phyloP scores from a whole-genome alignment of 1,284 basidiomycete species.

The Tremellales sp. region DNA sequence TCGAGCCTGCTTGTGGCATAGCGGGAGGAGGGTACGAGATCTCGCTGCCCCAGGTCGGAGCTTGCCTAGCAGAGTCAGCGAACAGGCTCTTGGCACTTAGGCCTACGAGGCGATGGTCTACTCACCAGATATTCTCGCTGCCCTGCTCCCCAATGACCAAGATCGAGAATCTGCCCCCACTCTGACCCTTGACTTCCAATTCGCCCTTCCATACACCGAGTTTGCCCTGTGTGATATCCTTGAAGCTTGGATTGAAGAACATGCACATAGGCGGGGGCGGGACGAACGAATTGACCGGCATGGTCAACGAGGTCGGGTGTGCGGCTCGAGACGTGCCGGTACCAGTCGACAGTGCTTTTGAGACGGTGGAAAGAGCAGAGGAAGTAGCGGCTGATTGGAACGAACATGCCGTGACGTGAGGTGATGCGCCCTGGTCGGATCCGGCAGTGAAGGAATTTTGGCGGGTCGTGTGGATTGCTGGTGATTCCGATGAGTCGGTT shows the following conservation, averaged over 20 bases:
- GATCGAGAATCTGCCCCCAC: constrained; percentile 39
- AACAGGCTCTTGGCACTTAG: no score
- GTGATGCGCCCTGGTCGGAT: constrained; percentile 9
- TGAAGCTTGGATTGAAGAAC: constrained; percentile 43
- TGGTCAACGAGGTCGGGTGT: constrained; percentile 20
- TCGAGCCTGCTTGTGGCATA: constrained; percentile 12
- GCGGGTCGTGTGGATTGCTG: constrained; percentile 7
- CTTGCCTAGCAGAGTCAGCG: no score
- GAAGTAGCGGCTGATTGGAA: constrained; percentile 3
- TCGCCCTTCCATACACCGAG: constrained; percentile 45
- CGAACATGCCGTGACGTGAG: constrained; percentile 11
- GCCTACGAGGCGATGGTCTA: no score
- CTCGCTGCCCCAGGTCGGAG: constrained; percentile 29
- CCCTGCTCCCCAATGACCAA: constrained; percentile 38
- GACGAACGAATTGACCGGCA: constrained; percentile 35
- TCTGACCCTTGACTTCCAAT: constrained; percentile 33
- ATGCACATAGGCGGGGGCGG: constrained; percentile 47
- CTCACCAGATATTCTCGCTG: constrained; percentile 40
- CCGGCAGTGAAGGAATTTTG: neutral
- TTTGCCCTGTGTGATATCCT: constrained; percentile 40
- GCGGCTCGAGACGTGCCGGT: constrained; percentile 3
- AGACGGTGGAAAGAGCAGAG: constrained; percentile 2
- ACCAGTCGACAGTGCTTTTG: constrained; percentile 1
- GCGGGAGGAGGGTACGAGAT: constrained; percentile 27
- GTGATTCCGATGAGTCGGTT: constrained; percentile 21